Conservation (phyloP, 768 basidiomycete genomes). For the Trametes cingulata region DNA sequence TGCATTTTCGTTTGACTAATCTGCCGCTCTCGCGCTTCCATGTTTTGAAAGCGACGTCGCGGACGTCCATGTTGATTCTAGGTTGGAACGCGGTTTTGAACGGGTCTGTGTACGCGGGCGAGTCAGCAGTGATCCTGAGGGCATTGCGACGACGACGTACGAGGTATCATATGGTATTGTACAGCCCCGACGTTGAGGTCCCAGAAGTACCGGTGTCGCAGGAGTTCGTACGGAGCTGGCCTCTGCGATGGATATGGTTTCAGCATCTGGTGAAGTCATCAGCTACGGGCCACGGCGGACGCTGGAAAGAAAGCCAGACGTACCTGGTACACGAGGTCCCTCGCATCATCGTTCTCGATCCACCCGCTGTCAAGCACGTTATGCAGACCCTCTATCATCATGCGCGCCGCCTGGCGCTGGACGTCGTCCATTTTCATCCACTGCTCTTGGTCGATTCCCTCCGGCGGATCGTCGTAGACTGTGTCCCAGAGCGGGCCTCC, state of each 20-base stretch:
- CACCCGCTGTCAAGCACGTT: background rate
- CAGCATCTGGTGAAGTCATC: background rate
- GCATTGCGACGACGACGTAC: background rate
- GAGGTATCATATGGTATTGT: background rate
- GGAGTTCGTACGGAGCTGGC: background rate
- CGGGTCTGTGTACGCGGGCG: too few relatives aligned
- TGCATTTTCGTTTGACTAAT: too few relatives aligned
- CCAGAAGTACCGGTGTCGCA: slow-evolving; percentile 1
- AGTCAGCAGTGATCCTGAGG: background rate
- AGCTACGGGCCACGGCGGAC: too few relatives aligned
- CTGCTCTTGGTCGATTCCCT: background rate
- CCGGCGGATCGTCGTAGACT: background rate
- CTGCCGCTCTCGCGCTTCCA: too few relatives aligned
- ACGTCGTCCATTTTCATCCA: background rate
- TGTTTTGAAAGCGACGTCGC: too few relatives aligned
- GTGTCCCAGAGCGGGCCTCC: slow-evolving; percentile 11
- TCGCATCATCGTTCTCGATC: background rate
- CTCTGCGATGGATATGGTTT: background rate
- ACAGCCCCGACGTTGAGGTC: background rate
- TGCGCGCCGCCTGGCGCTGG: slow-evolving; percentile 2
- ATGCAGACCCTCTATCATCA: slow-evolving; percentile 5
- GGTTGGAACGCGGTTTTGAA: too few relatives aligned
- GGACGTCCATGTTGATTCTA: too few relatives aligned
- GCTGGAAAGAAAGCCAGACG: background rate
- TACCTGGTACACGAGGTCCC: slow-evolving; percentile 4